These are phyloP conservation scores for Agrocybe pediades DNA, from an alignment of 768 basidiomycete genomes.

Conservation along the genomic window DNA sequence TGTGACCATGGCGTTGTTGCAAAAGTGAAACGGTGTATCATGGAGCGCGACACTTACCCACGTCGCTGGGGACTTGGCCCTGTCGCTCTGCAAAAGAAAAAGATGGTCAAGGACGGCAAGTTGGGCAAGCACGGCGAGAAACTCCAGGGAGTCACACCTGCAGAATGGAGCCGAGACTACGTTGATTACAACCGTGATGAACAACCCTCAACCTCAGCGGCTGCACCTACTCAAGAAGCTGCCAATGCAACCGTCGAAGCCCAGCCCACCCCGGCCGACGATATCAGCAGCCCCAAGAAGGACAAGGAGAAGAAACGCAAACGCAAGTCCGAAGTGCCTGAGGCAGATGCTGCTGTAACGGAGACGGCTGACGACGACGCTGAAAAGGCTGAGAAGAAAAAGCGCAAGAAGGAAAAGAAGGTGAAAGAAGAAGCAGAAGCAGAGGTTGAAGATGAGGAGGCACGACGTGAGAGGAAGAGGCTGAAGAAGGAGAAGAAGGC, in stretches of 20 bases:
- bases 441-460: slow-evolving; percentile 56
- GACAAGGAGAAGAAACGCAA: slow-evolving; percentile 87
- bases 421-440: slow-evolving; percentile 45
- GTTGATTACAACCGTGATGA: slow-evolving; percentile 86
- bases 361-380: slow-evolving; percentile 38
- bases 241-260: slow-evolving; percentile 26
- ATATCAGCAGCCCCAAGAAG: slow-evolving; percentile 25
- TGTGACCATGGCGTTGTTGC: slow-evolving; percentile 99
- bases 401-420: slow-evolving; percentile 66
- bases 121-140: slow-evolving; percentile 94
- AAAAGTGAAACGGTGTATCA: slow-evolving; percentile 98
- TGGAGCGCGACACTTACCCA: slow-evolving; percentile 99
- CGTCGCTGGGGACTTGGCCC: slow-evolving; percentile 99
- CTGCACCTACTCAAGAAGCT: slow-evolving; percentile 31
- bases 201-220: slow-evolving; percentile 25
- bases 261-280: slow-evolving; percentile 17
- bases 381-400: slow-evolving; percentile 59
- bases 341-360: slow-evolving; percentile 40
- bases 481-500: slow-evolving; percentile 72
- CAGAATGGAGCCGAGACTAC: slow-evolving; percentile 91
- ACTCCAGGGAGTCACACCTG: slow-evolving; percentile 83
- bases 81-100: slow-evolving; percentile 95
- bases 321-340: slow-evolving; percentile 65
- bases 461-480: slow-evolving; percentile 61
- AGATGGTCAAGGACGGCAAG: slow-evolving; percentile 96